Conservation (phyloP, 2,329 filamentous ascomycete species). For the Cordyceps fumosorosea region DNA sequence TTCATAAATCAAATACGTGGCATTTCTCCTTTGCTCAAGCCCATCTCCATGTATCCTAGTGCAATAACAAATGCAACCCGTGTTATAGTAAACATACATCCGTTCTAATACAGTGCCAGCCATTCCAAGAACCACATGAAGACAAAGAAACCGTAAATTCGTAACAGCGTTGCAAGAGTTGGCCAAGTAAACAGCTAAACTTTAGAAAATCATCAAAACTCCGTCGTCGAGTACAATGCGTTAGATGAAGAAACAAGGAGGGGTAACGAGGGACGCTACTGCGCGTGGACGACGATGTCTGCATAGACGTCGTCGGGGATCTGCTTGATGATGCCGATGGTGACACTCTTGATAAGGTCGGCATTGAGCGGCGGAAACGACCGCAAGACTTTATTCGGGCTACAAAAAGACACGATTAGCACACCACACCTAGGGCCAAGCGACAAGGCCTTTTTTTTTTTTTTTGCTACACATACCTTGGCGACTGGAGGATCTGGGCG, state of each 20-base stretch:
- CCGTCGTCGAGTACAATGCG: background rate
- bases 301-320: constrained; percentile 87
- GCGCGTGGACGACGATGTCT: constrained; percentile 82
- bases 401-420: constrained; percentile 42
- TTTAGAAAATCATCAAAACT: background rate
- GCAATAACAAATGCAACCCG: background rate
- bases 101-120: background rate
- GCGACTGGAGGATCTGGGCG: constrained; percentile 73
- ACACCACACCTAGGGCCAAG: too few relatives aligned
- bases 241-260: background rate
- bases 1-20: background rate
- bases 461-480: constrained; percentile 55
- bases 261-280: constrained; percentile 34
- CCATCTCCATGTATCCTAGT: background rate
- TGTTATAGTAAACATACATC: background rate
- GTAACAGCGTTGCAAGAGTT: background rate
- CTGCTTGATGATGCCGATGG: constrained; percentile 79
- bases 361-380: constrained; percentile 81
- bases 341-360: constrained; percentile 75
- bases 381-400: constrained; percentile 86
- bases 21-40: background rate
- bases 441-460: background rate
- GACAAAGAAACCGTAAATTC: background rate
- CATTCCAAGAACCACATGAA: background rate
- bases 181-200: too few relatives aligned